Percentiles rank a stretch among this genome's conserved stretches.
phyloP scores from a whole-genome alignment of 768 basidiomycete genomes.

The Termitomyces sp. region DNA sequence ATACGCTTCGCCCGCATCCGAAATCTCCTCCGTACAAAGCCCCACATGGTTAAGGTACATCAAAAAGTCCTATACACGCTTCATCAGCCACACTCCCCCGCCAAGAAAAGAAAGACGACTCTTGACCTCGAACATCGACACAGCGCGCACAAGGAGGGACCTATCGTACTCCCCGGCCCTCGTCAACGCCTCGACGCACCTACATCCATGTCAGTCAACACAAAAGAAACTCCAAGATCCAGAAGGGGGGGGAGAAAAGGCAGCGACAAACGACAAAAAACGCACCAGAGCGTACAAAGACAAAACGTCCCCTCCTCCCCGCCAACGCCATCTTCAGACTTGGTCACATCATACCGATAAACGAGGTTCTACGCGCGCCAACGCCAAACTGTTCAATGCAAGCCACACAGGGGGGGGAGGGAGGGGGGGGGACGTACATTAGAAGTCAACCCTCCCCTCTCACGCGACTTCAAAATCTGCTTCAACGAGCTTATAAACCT shows the following conservation, averaged over 20 bases:
- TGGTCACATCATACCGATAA: slow-evolving; percentile 83
- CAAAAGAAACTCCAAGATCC: background rate
- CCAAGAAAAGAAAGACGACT: background rate
- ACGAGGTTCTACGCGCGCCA: slow-evolving; percentile 55
- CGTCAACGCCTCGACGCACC: slow-evolving; percentile 86
- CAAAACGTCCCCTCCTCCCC: slow-evolving; percentile 96
- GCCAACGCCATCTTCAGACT: slow-evolving; percentile 90
- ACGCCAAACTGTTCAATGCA: background rate
- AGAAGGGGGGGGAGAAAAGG: background rate
- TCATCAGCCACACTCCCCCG: background rate
- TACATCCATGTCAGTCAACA: slow-evolving; percentile 16
- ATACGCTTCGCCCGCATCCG: slow-evolving; percentile 78
- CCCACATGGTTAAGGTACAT: slow-evolving; percentile 86
- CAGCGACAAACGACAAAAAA: background rate
- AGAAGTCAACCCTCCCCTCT: slow-evolving; percentile 86
- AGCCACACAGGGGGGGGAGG: background rate
- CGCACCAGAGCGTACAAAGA: slow-evolving; percentile 76
- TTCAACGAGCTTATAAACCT: slow-evolving; percentile 83
- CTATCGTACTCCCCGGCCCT: slow-evolving; percentile 79
- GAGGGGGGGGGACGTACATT: slow-evolving; percentile 44
- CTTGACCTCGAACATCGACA: slow-evolving; percentile 87
- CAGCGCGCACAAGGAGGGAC: slow-evolving; percentile 56
- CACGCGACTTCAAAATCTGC: slow-evolving; percentile 78
- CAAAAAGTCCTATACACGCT: slow-evolving; percentile 55
- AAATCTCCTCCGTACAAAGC: slow-evolving; percentile 82